Conservation (phyloP, 306 rosid species). For the Trifolium repens region DNA sequence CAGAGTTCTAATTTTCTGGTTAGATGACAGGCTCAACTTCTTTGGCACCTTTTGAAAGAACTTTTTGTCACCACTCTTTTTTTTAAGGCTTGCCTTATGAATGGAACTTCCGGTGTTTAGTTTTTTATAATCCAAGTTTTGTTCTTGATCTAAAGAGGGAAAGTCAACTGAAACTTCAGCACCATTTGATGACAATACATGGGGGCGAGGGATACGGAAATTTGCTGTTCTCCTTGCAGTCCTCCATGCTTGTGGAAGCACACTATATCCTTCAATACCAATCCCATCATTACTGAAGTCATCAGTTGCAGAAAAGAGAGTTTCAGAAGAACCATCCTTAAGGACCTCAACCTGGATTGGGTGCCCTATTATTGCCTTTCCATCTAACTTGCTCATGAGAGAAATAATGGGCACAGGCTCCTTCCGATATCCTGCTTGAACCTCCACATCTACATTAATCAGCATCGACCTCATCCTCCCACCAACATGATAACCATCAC, state of each 20-base stretch:
- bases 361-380: slow-evolving; percentile 91
- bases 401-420: slow-evolving; percentile 91
- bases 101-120: slow-evolving; percentile 54
- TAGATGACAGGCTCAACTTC: slow-evolving; percentile 70
- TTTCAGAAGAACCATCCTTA: slow-evolving; percentile 73
- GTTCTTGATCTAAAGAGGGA: slow-evolving; percentile 59
- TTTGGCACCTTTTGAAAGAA: slow-evolving; percentile 56
- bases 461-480: slow-evolving; percentile 64
- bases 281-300: slow-evolving; percentile 56
- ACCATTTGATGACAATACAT: slow-evolving; percentile 51
- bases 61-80: slow-evolving; percentile 60
- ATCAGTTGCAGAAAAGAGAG: slow-evolving; percentile 60
- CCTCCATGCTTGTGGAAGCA: slow-evolving; percentile 88
- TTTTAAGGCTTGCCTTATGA: slow-evolving; percentile 55
- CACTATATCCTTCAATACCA: slow-evolving; percentile 58
- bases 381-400: slow-evolving; percentile 86
- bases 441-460: slow-evolving; percentile 79
- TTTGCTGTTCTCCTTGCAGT: slow-evolving; percentile 96
- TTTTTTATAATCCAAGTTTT: slow-evolving; percentile 51
- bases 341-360: slow-evolving; percentile 80
- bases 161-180: slow-evolving; percentile 56
- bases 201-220: slow-evolving; percentile 79
- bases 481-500: slow-evolving; percentile 46
- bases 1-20: slow-evolving; percentile 86
- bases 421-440: slow-evolving; percentile 81